These are phyloP conservation scores for Umbelopsis sp. DNA, from an alignment of 192 early-diverging fungal species.

Conservation along the genomic window DNA sequence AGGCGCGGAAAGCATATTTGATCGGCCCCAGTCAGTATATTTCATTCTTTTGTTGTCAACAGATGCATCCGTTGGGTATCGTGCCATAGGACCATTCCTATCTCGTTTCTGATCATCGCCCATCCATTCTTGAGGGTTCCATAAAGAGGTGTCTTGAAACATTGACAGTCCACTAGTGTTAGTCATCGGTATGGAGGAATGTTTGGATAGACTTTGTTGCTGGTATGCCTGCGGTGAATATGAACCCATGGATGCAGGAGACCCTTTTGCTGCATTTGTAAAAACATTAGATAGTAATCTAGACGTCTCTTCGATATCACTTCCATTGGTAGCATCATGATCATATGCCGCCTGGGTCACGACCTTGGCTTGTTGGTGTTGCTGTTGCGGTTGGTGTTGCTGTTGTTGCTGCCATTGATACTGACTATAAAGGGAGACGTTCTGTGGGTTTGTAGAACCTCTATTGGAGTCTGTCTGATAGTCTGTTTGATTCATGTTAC, in stretches of 20 bases:
- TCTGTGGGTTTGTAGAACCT: not conserved
- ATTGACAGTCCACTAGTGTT: not conserved
- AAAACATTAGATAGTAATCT: conserved; percentile 6
- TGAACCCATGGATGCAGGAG: not conserved
- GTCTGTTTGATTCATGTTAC: conserved; percentile 8
- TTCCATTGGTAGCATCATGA: not conserved
- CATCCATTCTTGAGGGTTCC: conserved; percentile 6
- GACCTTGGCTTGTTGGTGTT: conserved; percentile 3
- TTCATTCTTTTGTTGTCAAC: conserved; percentile 15
- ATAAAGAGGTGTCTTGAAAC: conserved; percentile 2
- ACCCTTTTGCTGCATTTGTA: not conserved
- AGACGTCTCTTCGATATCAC: conserved; percentile 4
- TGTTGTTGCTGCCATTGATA: conserved; percentile 7
- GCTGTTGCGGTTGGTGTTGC: not conserved
- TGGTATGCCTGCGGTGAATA: conserved; percentile 7
- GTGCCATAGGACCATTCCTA: not conserved
- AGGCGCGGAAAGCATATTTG: not conserved
- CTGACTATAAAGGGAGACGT: not conserved
- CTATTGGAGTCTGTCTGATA: not conserved
- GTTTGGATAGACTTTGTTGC: not conserved
- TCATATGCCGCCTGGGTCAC: conserved; percentile 11
- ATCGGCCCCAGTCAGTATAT: not conserved
- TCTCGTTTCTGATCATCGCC: not conserved
- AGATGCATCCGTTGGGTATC: not conserved
- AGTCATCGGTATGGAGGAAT: not conserved